These are phyloP conservation scores for Helotiales sp. DNA, from an alignment of 2,329 filamentous ascomycete species.

Conservation along the genomic window DNA sequence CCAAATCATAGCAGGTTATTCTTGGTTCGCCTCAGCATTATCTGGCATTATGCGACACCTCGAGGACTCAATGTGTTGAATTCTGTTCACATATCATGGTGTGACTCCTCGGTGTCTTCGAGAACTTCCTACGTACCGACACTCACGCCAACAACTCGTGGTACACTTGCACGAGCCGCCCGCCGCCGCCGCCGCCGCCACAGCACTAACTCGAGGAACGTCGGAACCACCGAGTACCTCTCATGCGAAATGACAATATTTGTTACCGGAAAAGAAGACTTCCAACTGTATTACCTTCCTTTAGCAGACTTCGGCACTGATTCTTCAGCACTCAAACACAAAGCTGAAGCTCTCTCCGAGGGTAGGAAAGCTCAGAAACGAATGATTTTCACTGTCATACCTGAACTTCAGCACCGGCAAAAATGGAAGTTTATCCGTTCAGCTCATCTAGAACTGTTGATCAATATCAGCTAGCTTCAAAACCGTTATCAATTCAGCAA, in stretches of 20 bases:
- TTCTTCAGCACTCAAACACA: background rate
- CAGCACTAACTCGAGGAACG: background rate
- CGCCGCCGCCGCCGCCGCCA: too few species aligned
- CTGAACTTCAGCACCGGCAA: background rate
- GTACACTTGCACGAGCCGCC: background rate
- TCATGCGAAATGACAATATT: too few species aligned
- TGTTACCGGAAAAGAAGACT: background rate
- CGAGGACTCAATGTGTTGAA: too few species aligned
- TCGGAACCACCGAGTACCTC: background rate
- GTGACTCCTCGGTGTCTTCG: too few species aligned
- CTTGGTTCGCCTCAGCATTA: too few species aligned
- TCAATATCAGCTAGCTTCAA: background rate
- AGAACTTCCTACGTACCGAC: too few species aligned
- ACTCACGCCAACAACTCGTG: background rate
- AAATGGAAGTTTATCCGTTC: background rate
- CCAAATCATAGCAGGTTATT: too few species aligned
- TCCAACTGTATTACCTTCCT: too few species aligned
- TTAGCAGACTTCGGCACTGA: background rate
- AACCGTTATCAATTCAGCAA: too few species aligned
- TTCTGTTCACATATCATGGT: too few species aligned
- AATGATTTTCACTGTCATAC: background rate
- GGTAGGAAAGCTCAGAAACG: background rate
- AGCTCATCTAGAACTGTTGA: background rate
- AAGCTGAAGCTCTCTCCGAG: background rate
- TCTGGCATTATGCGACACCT: too few species aligned